Base-by-base conservation (phyloP, 257 asterid species). In the Mentha longifolia region DNA sequence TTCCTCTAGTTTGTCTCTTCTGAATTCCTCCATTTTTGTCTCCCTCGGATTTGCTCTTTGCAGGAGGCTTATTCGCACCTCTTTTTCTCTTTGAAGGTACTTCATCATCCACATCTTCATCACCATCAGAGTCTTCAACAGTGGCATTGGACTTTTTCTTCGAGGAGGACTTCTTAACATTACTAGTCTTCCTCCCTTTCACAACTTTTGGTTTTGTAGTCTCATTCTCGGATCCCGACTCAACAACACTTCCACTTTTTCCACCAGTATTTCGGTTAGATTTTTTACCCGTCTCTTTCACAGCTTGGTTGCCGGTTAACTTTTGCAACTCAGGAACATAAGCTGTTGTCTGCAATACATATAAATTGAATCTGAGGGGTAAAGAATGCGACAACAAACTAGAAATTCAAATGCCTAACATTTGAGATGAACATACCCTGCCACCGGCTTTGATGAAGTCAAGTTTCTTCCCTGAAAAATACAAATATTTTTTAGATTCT, bases 371-470 rank as follows among this genome's bases (percentile, higher is more conserved):
- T 31, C 13, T 76, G 30, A 35, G 22, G 33, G 35, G 5, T 4
- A 45, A 39, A 55, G 39, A 35, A n/a, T 56, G 66, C 12, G 5
- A 17, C 0, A 3, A 47, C 14, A 61, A 45, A 41, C 30, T 45
- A 74, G 49, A 43, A 31, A 9, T 67, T 22, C 41, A 28, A 55
- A 28, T 60, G 56, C 56, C n/a, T 60, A 42, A 59, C 56, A 56
- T 35, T n/a, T 61, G 65, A 70, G 62, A 79, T 55, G 75, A 45
- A 71, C 90, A 46, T 87, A 95, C 99, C 88, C 98, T 84, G 79
- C 99, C 94, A 76, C 97, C 99, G 33, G 99, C 98, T 64, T 37
- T 83, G 71, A 95, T 92, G 82, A 95, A 95, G 64, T 92, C 98
- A 16, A 95, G 82, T 74, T 81, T 85, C 87, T 82, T 92, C 76